Percentiles rank a stretch among this genome's conserved stretches.
Conservation (phyloP, 1,284 basidiomycete species). For the Golubevia sp. region DNA sequence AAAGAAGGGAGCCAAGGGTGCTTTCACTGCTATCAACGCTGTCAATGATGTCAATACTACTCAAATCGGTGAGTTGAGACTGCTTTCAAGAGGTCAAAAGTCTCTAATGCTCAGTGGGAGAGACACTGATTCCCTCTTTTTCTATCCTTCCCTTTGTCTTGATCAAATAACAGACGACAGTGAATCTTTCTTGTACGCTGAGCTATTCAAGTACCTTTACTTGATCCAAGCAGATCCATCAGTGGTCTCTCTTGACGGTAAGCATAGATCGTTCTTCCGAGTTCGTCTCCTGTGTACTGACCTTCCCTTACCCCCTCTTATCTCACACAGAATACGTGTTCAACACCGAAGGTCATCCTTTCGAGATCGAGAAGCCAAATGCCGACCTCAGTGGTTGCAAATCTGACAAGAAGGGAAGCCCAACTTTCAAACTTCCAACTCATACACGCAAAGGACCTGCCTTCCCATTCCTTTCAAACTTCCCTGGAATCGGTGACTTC, state of each 20-base stretch:
- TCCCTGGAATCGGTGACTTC: too few species aligned
- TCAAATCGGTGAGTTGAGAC: too few species aligned
- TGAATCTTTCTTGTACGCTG: conserved; percentile 41
- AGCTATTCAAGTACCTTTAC: conserved; percentile 49
- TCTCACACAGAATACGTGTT: conserved; percentile 47
- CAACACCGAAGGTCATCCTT: conserved; percentile 51
- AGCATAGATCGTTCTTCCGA: too few species aligned
- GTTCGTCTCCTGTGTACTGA: too few species aligned
- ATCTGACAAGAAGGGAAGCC: too few species aligned
- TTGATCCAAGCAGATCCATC: conserved; percentile 41
- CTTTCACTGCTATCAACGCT: conserved; percentile 24
- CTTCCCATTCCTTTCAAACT: too few species aligned
- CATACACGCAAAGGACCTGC: too few species aligned
- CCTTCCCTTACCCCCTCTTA: too few species aligned
- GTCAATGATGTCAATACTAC: conserved; percentile 13
- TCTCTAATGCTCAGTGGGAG: too few species aligned
- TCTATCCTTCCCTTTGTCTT: background rate
- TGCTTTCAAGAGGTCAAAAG: too few species aligned
- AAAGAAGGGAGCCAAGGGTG: conserved; percentile 15
- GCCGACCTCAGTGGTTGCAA: too few species aligned
- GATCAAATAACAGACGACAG: conserved; percentile 26
- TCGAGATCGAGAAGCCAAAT: conserved; percentile 10
- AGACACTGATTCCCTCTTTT: conserved; percentile 6
- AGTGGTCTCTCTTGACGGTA: conserved; percentile 23
- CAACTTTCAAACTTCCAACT: too few species aligned